Base-by-base conservation (phyloP, 352 stramenopile genomes). In the Pythium aristosporum region DNA sequence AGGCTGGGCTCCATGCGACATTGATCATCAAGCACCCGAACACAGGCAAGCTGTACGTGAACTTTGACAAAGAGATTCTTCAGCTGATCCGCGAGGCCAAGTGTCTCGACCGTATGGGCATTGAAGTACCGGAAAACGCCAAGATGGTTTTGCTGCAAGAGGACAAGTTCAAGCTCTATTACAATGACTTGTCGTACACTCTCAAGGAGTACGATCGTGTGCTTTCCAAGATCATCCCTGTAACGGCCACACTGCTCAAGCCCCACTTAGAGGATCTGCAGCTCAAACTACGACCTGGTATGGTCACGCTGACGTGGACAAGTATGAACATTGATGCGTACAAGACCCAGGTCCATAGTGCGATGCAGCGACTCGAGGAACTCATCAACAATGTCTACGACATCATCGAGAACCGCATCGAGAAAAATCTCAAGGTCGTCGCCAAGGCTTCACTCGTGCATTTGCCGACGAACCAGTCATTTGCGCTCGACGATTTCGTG, bases 321-420 rank as follows among this genome's bases (percentile, higher is more conserved):
- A 99, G 96, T 53, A 98, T 99, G 96, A 99, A 99, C 73, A 99
- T 99, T 58, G 96, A 99, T 67, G 91, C 94, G 8, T 99, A 99
- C 67, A 98, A 97, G 23, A 91, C 90, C 55, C 94, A 98, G 61
- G 94, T 95, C n/a, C 84, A 93, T 56, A 87, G 77, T 3, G 96
- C 96, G 0, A 73, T 99, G 10, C 94, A 97, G 50, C 97, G 98
- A 55, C 75, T 99, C 5, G 93, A 99, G 74, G 96, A 99, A 65
- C 72, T 99, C 39, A 96, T 99, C 59, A 97, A 82, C 4, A 99
- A 98, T 72, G 98, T 99, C 75, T 99, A 99, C 71, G 96, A 99
- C 67, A 98, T 99, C 46, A 98, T 99, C 67, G 96, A 99, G 74
- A 99, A 99, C 75, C 93, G 97, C 5, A 98, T 99, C 54, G 97